These are phyloP conservation scores for Aulographum hederae DNA, from an alignment of 2,329 filamentous ascomycete species.

Conservation along the genomic window DNA sequence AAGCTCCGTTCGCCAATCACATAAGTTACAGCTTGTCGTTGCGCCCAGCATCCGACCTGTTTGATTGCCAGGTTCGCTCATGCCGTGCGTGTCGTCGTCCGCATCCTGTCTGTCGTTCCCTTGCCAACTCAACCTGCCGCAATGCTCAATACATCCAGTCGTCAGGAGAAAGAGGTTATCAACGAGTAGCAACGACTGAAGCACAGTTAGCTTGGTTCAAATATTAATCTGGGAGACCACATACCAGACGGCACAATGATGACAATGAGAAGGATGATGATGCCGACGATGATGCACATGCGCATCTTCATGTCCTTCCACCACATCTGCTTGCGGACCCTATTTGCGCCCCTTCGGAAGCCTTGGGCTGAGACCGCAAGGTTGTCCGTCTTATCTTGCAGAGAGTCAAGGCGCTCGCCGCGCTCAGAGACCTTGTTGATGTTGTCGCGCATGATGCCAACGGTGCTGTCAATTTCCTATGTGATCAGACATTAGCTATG, in stretches of 20 bases:
- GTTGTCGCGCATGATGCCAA: constrained; percentile 91
- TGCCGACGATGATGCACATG: constrained; percentile 81
- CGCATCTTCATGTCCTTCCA: constrained; percentile 99
- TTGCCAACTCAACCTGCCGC: too few species aligned
- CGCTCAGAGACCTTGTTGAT: constrained; percentile 93
- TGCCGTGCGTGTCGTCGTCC: too few species aligned
- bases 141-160: too few species aligned
- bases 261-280: constrained; percentile 79
- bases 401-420: constrained; percentile 70
- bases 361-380: constrained; percentile 82
- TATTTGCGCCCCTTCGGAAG: constrained; percentile 90
- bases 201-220: too few species aligned
- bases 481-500: background rate
- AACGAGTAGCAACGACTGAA: too few species aligned
- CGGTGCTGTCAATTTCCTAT: constrained; percentile 94
- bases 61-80: too few species aligned
- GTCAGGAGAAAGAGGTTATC: too few species aligned
- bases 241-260: constrained; percentile 88
- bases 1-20: too few species aligned
- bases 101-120: too few species aligned
- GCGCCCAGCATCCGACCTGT: too few species aligned
- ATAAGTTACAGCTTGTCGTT: too few species aligned
- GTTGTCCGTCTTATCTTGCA: constrained; percentile 89
- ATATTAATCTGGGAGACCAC: constrained; percentile 19
- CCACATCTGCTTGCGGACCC: constrained; percentile 91